Base-by-base conservation (phyloP, 148 eudicot species). In the Dianthus caryophyllus region DNA sequence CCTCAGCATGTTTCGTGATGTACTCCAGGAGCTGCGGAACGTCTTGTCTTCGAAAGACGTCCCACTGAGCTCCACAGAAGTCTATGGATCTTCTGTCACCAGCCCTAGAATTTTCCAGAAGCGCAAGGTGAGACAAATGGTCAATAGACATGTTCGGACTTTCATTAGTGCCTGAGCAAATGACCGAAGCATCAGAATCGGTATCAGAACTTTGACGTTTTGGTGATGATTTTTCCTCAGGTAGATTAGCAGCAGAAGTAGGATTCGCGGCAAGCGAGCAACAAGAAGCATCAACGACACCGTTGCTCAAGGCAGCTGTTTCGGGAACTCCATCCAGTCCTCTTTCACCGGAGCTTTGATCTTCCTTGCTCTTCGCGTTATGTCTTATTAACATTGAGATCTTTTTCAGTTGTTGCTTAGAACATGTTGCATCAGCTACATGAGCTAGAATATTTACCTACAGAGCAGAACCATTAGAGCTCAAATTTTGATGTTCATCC, bases 41-140 rank as follows among this genome's bases (percentile, higher is more conserved):
- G 74, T 94, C 99, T 80, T 90, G 82, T 73, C 96, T 64, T 12
- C 93, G 90, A 36, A 94, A 94, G 20, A 94, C 77, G 75, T 94
- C 99, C 99, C 99, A 94, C 65, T 80, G 80, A 61, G 87, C 91
- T 44, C 97, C 97, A 75, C 73, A 80, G 71, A 63, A 41, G 41
- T 53, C 72, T 18, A 24, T 30, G 52, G 66, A 57, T 53, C 55
- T 68, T 46, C 46, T 76, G 22, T 61, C 58, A 43, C 68, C 30
- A 26, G 43, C 46, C 24, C 14, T 66, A 36, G 66, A 44, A 47
- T 71, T 68, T 69, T 71, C 78, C 52, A 61, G 26, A 50, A 64
- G 75, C 72, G 81, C 81, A 16, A 17, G 65, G 59, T 61, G 75
- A 38, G 65, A 49, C 16, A 68, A 50, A 70, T 81, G 81, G 77